Base-by-base conservation (phyloP, 1,284 basidiomycete species). In the Pyrrhoderma noxium region DNA sequence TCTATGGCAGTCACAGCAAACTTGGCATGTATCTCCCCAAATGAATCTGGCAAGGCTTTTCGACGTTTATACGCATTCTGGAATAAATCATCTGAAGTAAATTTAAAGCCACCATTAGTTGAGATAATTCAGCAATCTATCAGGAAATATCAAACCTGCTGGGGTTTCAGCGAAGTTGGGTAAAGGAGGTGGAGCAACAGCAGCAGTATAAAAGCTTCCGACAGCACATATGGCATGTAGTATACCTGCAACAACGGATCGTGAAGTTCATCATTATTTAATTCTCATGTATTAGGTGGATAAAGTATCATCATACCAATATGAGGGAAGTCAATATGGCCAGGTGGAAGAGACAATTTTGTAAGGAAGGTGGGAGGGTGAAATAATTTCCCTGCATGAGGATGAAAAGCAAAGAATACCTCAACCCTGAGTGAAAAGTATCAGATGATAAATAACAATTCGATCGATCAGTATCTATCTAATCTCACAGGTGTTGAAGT, bases 151-250 rank as follows among this genome's bases (percentile, higher is more conserved):
- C 60, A 62, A 65, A 76, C 75, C 70, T 65, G 77, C 66, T 53
- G 71, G 64, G 56, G 76, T 68, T 59, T 74, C 63, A 45, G 68
- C 63, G 60, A 75, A 70, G 60, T 79, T 67, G 18, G 71, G 72
- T 53, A 75, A 65, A 27, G 74, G 78, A 51, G 73, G 77, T 41
- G 72, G 77, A 34, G 71, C 73, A 16, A 80, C 75, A 2, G 71
- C 75, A 9, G 75, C 74, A 2, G 79, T 82, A 57, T 84, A 86
- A 34, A 82, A 67, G 56, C 80, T 82, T 21, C 83, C 82, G 37
- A 84, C 72, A 8, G 85, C 85, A 64, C 85, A 87, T 45, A 91
- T 82, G 4, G 83, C 81, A 62, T 91, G 88, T 2, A 91, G 70
- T 22, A 89, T 63, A 3, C 80, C 74, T 47, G 38, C 22, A n/a